phyloP scores from a whole-genome alignment of 1,284 basidiomycete species.

The Rhizoctonia solani region DNA sequence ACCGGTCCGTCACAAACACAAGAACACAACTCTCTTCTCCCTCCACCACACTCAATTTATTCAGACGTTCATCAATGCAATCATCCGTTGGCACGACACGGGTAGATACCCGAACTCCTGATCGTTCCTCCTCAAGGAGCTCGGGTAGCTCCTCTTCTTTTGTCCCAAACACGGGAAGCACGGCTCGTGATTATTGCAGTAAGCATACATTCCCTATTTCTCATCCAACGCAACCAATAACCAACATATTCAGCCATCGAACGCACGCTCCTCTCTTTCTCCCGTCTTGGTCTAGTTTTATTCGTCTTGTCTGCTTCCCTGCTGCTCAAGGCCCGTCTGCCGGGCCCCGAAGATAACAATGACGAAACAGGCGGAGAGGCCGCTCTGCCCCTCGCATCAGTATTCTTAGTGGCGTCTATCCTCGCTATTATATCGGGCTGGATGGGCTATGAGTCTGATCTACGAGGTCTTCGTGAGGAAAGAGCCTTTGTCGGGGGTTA shows the following conservation, averaged over 20 bases:
- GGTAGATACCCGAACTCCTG: no score
- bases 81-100: no score
- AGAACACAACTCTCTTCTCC: not conserved
- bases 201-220: not conserved
- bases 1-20: not conserved
- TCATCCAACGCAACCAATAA: not conserved
- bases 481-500: conserved; percentile 8
- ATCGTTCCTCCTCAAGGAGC: not conserved
- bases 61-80: no score
- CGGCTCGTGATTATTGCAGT: conserved; percentile 29
- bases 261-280: conserved; percentile 35
- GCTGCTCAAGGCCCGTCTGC: conserved; percentile 32
- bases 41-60: no score
- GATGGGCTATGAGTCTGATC: conserved; percentile 18
- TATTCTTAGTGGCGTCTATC: not conserved
- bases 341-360: conserved; percentile 2
- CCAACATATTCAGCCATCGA: conserved; percentile 30
- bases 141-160: not conserved
- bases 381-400: not conserved
- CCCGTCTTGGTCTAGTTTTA: conserved; percentile 35
- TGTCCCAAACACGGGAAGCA: conserved; percentile 18
- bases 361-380: not conserved
- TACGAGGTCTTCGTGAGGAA: conserved; percentile 3
- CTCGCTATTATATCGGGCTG: not conserved
- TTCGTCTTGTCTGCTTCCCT: conserved; percentile 33